Conservation (phyloP, 2,329 filamentous ascomycete genomes). For the Blastomyces gilchristii region DNA sequence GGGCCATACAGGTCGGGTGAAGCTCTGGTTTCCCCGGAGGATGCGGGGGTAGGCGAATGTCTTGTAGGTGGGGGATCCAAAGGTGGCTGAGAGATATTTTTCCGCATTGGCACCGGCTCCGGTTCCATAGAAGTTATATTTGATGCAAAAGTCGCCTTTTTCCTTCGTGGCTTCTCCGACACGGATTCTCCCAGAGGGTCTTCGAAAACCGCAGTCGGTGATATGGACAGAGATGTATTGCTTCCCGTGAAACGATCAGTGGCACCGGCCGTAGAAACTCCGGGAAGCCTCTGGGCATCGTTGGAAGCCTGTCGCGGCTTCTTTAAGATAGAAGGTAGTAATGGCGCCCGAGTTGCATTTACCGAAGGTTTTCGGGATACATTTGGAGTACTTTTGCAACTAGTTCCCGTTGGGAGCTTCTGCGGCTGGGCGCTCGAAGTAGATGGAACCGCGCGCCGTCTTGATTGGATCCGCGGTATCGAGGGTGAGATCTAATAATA, state of each 20-base stretch:
- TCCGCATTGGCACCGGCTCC: conserved; percentile 4
- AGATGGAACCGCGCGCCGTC: not conserved
- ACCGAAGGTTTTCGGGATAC: conserved; percentile 6
- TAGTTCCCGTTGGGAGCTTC: not conserved
- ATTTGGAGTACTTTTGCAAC: conserved; percentile 3
- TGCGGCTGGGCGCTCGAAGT: not conserved
- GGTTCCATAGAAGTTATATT: conserved; percentile 7
- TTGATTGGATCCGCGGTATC: conserved; percentile 2
- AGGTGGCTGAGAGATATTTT: not conserved
- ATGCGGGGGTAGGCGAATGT: conserved; percentile 2
- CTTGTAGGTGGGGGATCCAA: not conserved
- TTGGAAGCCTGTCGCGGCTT: conserved; percentile 27
- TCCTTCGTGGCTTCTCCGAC: conserved; percentile 6
- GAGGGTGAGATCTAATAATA: not conserved
- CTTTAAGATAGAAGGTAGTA: conserved; percentile 33
- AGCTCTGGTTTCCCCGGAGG: not conserved
- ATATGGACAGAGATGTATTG: not conserved
- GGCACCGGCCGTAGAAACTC: conserved; percentile 23
- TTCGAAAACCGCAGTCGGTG: not conserved
- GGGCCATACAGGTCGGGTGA: not conserved
- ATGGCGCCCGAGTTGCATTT: conserved; percentile 14
- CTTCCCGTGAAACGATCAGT: conserved; percentile 18
- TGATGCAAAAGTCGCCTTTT: conserved; percentile 12
- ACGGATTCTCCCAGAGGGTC: not conserved
- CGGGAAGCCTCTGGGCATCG: not conserved